These are phyloP conservation scores for Oryza officinalis DNA, from an alignment of 176 grass and related monocot genomes.

Conservation along the genomic window DNA sequence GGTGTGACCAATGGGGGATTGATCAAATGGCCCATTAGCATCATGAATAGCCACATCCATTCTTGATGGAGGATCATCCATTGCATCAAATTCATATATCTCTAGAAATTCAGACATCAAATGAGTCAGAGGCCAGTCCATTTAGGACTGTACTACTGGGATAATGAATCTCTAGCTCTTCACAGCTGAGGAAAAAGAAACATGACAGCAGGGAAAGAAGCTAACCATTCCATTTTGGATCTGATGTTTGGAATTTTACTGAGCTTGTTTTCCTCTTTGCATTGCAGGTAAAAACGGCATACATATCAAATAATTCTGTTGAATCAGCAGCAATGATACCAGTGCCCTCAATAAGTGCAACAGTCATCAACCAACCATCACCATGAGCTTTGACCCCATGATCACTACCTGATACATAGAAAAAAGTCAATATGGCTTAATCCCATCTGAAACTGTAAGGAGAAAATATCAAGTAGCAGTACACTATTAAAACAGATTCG, in stretches of 20 bases:
- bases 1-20: constrained; percentile 62
- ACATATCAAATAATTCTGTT: constrained; percentile 69
- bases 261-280: constrained; percentile 87
- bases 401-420: constrained; percentile 66
- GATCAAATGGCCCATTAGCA: constrained; percentile 67
- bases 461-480: constrained; percentile 14
- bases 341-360: constrained; percentile 85
- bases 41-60: constrained; percentile 81
- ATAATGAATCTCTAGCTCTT: background rate
- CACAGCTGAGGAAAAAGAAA: background rate
- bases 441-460: background rate
- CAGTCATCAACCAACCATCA: constrained; percentile 91
- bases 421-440: background rate
- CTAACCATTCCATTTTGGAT: constrained; percentile 96
- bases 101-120: constrained; percentile 64
- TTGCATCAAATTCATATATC: constrained; percentile 95
- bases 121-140: constrained; percentile 1
- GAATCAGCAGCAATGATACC: constrained; percentile 55
- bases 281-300: constrained; percentile 89
- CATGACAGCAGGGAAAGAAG: constrained; percentile 19
- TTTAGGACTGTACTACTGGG: background rate
- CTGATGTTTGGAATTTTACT: constrained; percentile 81
- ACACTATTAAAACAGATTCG: constrained; percentile 27
- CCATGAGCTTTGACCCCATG: constrained; percentile 96
- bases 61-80: constrained; percentile 92